Conservation (phyloP, 2,329 filamentous ascomycete species). For the Mariannaea elegans region DNA sequence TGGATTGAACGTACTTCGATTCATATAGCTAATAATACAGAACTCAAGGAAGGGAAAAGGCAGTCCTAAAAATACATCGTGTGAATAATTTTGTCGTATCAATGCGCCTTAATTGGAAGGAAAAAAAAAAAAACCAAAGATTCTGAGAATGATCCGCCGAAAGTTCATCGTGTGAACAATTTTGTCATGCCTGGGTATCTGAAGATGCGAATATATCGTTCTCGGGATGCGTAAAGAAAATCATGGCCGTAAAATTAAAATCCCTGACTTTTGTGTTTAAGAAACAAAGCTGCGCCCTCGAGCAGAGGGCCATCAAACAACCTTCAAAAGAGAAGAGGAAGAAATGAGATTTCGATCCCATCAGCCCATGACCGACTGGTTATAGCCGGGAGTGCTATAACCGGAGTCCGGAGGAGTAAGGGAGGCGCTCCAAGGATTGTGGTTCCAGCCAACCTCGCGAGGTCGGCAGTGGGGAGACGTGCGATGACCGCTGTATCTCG, state of each 20-base stretch:
- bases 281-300: slow-evolving; percentile 24
- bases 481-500: slow-evolving; percentile 49
- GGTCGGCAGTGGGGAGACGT: slow-evolving; percentile 52
- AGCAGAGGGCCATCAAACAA: slow-evolving; percentile 31
- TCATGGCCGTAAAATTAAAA: slow-evolving; percentile 45
- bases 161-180: slow-evolving; percentile 43
- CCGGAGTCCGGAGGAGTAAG: slow-evolving; percentile 69
- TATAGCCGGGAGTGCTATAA: slow-evolving; percentile 67
- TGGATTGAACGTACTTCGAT: not conserved
- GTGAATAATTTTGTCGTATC: slow-evolving; percentile 48
- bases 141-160: slow-evolving; percentile 41
- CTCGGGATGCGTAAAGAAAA: slow-evolving; percentile 44
- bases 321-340: slow-evolving; percentile 5
- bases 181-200: slow-evolving; percentile 53
- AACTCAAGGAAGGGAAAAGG: too few species aligned
- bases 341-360: slow-evolving; percentile 26
- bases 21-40: too few species aligned
- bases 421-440: slow-evolving; percentile 58
- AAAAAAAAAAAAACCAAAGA: too few species aligned
- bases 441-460: slow-evolving; percentile 56
- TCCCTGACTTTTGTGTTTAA: slow-evolving; percentile 38
- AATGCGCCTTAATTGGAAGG: slow-evolving; percentile 24
- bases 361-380: slow-evolving; percentile 65
- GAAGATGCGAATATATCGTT: slow-evolving; percentile 48
- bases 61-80: slow-evolving; percentile 41